Conservation (phyloP, 169 alveolate genomes). For the Plasmodium blacklocki region DNA sequence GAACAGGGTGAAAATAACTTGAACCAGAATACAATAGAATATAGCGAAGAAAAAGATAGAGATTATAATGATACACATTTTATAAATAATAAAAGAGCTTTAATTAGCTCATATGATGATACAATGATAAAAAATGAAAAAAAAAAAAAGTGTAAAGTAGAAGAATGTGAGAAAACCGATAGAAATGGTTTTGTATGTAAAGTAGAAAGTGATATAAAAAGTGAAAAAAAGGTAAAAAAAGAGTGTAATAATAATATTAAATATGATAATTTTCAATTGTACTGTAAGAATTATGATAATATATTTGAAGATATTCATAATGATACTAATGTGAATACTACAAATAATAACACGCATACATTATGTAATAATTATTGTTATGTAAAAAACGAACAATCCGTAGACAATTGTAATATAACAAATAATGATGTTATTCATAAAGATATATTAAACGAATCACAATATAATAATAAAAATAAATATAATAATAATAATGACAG, state of each 20-base stretch:
- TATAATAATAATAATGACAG: not conserved
- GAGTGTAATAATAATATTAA: not conserved
- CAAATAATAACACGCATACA: not conserved
- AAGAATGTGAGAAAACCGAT: no score
- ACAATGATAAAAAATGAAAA: no score
- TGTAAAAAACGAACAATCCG: not conserved
- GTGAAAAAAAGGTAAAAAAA: not conserved
- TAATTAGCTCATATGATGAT: no score
- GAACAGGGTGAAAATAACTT: no score
- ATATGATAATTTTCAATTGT: slow-evolving; percentile 19
- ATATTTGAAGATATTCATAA: not conserved
- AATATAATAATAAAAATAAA: not conserved
- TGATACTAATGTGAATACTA: not conserved
- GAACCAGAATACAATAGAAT: no score
- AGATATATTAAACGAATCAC: not conserved
- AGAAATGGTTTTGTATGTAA: not conserved
- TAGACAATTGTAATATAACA: not conserved
- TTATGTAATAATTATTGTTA: not conserved
- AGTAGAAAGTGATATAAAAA: not conserved
- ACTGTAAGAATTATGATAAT: slow-evolving; percentile 17
- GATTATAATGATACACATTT: no score
- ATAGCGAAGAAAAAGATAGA: no score
- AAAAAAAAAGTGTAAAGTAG: no score
- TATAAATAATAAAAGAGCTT: no score
- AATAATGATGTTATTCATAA: not conserved